These are phyloP conservation scores for Leishmania arabica DNA, from an alignment of 208 protist species.

Conservation along the genomic window DNA sequence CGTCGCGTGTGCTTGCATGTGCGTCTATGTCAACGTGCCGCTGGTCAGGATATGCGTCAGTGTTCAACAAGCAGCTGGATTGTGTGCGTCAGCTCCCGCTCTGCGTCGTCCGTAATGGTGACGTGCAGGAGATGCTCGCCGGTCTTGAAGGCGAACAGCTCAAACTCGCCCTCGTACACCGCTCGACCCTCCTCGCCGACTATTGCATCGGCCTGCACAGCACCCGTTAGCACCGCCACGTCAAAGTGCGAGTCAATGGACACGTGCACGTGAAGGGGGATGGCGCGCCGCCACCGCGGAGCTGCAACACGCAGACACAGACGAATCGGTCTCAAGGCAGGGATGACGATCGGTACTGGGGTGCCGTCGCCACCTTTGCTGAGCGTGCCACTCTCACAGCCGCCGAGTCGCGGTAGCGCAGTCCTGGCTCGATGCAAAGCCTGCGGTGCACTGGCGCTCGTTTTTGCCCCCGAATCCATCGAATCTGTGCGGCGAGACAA, in stretches of 20 bases:
- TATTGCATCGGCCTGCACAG: conserved; percentile 41
- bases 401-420: not conserved
- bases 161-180: conserved; percentile 55
- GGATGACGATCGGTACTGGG: conserved; percentile 39
- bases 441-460: not conserved
- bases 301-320: conserved; percentile 56
- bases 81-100: conserved; percentile 62
- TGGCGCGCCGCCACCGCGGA: conserved; percentile 56
- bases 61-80: conserved; percentile 55
- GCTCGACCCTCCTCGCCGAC: conserved; percentile 53
- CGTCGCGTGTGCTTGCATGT: not conserved
- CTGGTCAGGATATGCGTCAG: conserved; percentile 8
- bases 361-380: conserved; percentile 1
- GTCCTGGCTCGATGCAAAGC: conserved; percentile 5
- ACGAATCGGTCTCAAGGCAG: conserved; percentile 57
- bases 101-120: conserved; percentile 53
- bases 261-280: conserved; percentile 62
- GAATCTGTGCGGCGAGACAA: conserved; percentile 14
- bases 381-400: not conserved
- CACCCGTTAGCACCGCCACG: conserved; percentile 68
- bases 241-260: conserved; percentile 69
- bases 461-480: conserved; percentile 7
- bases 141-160: conserved; percentile 80
- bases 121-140: conserved; percentile 72
- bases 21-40: not conserved